A percentile compares a stretch with the other conserved stretches of the same genome.
Conservation (phyloP, 23 red algal genomes). For the Porphyridium purpureum region DNA sequence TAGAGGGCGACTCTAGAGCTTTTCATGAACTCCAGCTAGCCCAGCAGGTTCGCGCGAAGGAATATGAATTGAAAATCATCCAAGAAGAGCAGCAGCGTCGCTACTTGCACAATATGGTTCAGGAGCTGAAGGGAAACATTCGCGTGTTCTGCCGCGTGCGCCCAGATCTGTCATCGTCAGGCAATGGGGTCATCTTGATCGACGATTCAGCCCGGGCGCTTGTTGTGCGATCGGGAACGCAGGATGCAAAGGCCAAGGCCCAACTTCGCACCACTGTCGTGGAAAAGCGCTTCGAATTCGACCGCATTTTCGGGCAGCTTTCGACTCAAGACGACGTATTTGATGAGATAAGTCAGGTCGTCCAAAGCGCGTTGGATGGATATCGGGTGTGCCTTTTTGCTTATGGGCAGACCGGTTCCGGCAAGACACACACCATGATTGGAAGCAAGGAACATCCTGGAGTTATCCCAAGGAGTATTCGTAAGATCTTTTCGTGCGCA, state of each 20-base stretch:
- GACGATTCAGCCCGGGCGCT: neutral
- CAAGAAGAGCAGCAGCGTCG: constrained; percentile 9
- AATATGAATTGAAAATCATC: too few relatives aligned
- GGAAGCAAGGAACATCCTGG: constrained; percentile 56
- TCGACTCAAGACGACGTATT: constrained; percentile 69
- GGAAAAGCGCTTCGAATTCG: constrained; percentile 48
- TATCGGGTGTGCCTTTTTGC: constrained; percentile 96
- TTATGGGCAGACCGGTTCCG: constrained; percentile 94
- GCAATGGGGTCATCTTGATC: neutral
- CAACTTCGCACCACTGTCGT: neutral
- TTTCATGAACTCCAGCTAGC: too few relatives aligned
- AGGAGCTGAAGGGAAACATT: constrained; percentile 99
- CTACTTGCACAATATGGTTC: constrained; percentile 73
- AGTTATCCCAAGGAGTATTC: constrained; percentile 78
- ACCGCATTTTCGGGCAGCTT: constrained; percentile 62
- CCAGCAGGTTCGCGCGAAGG: too few relatives aligned
- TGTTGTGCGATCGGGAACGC: neutral
- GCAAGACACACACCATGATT: constrained; percentile 96
- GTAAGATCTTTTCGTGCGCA: constrained; percentile 64
- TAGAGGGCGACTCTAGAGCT: too few relatives aligned
- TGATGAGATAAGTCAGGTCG: constrained; percentile 88
- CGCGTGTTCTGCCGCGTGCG: constrained; percentile 96
- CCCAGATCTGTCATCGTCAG: constrained; percentile 20
- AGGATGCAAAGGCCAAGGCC: neutral
- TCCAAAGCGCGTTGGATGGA: constrained; percentile 90